Conservation (phyloP, 2,329 filamentous ascomycete species). For the Harringtonia lauricola region DNA sequence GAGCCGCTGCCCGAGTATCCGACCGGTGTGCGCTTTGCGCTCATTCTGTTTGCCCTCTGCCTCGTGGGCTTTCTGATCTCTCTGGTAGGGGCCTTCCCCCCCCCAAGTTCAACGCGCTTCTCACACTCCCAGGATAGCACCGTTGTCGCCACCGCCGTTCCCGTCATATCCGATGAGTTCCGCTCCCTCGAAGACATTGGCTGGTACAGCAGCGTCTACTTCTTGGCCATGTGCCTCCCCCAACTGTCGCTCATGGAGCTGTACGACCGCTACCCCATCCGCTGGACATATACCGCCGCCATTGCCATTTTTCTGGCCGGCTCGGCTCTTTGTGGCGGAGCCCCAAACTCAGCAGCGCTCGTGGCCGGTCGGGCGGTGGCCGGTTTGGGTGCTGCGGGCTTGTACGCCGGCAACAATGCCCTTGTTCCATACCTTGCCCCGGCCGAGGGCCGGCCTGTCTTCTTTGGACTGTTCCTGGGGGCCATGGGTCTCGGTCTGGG, state of each 20-base stretch:
- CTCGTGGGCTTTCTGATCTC: too few relatives aligned
- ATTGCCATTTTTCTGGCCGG: slow-evolving; percentile 44
- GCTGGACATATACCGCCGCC: slow-evolving; percentile 27
- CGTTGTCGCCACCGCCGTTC: too few relatives aligned
- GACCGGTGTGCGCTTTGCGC: too few relatives aligned
- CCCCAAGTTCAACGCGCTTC: too few relatives aligned
- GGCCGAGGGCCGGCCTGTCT: slow-evolving; percentile 29
- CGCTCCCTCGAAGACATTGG: slow-evolving; percentile 10
- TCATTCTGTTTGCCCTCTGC: too few relatives aligned
- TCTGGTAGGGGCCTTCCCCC: too few relatives aligned
- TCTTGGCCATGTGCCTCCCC: slow-evolving; percentile 6
- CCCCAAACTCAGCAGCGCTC: slow-evolving; percentile 35
- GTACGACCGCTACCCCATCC: background rate
- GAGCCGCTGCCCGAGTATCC: too few relatives aligned
- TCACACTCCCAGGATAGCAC: too few relatives aligned
- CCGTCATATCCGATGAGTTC: slow-evolving; percentile 11
- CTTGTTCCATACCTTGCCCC: slow-evolving; percentile 25
- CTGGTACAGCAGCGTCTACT: slow-evolving; percentile 12
- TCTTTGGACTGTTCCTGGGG: slow-evolving; percentile 19
- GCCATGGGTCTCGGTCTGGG: too few relatives aligned
- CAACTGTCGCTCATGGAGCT: background rate
- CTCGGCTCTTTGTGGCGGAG: slow-evolving; percentile 38
- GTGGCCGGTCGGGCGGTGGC: slow-evolving; percentile 44
- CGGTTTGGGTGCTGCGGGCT: slow-evolving; percentile 37
- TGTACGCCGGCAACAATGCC: slow-evolving; percentile 40